phyloP scores from a whole-genome alignment of 1,284 basidiomycete genomes.

The Cryptococcus maquisensis region DNA sequence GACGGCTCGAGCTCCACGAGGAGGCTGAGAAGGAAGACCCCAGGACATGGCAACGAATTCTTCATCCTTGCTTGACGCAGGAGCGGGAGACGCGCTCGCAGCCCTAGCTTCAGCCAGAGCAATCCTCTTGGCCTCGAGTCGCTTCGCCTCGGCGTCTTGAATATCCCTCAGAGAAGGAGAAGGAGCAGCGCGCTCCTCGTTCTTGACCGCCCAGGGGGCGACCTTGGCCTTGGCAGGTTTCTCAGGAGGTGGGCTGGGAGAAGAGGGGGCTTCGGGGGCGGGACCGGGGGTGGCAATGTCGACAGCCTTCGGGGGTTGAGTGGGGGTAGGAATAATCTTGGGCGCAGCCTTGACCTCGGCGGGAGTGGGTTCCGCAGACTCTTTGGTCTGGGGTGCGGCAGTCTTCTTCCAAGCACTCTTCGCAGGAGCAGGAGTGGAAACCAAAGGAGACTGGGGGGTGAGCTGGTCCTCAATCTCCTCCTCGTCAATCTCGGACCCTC shows the following conservation, averaged over 20 bases:
- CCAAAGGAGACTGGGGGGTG: slow-evolving; percentile 6
- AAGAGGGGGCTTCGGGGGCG: slow-evolving; percentile 1
- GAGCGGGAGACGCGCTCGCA: slow-evolving; percentile 49
- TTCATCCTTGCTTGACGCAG: slow-evolving; percentile 33
- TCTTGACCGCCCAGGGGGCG: slow-evolving; percentile 44
- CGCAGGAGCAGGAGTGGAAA: not conserved
- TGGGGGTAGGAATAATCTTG: not conserved
- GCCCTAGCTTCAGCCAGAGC: slow-evolving; percentile 58
- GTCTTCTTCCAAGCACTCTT: not conserved
- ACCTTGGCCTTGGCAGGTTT: slow-evolving; percentile 48
- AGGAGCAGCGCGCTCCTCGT: slow-evolving; percentile 50
- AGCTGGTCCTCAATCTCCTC: slow-evolving; percentile 3
- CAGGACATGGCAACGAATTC: slow-evolving; percentile 46
- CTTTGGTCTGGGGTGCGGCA: slow-evolving; percentile 15
- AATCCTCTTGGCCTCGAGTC: slow-evolving; percentile 61
- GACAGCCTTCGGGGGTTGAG: slow-evolving; percentile 7
- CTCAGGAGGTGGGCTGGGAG: slow-evolving; percentile 59
- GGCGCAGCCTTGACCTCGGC: slow-evolving; percentile 5
- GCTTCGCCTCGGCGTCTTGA: slow-evolving; percentile 85
- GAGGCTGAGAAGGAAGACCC: slow-evolving; percentile 47
- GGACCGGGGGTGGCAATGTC: slow-evolving; percentile 17
- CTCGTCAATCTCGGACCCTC: slow-evolving; percentile 4
- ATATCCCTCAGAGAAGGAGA: slow-evolving; percentile 85
- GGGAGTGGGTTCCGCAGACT: slow-evolving; percentile 31
- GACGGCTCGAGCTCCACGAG: slow-evolving; percentile 34